Evolutionary conservation across 2,329 filamentous ascomycete genomes (phyloP).

Genomic region (Dactylellina parvicollis): DNA sequence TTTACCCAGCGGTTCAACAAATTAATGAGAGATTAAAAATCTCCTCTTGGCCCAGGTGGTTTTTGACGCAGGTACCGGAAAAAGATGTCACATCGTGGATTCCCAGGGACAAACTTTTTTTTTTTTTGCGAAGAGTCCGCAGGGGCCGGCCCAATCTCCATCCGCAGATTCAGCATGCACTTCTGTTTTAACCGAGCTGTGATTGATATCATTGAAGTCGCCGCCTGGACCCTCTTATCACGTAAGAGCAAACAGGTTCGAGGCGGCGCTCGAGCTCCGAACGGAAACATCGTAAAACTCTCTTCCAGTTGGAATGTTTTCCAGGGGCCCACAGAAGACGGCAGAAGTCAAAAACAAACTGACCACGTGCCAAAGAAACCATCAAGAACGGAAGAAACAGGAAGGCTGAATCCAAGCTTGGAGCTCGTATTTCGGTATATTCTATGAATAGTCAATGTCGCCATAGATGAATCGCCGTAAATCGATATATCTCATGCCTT

Average conservation of each 20-base stretch:
- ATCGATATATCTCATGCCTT: no score
- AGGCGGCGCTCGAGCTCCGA: slow-evolving; percentile 19
- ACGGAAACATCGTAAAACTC: background rate
- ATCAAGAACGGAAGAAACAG: slow-evolving; percentile 2
- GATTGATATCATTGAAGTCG: slow-evolving; percentile 34
- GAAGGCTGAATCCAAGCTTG: background rate
- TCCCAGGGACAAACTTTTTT: slow-evolving; percentile 18
- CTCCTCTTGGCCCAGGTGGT: slow-evolving; percentile 26
- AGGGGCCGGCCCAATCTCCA: slow-evolving; percentile 33
- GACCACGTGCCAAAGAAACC: slow-evolving; percentile 40
- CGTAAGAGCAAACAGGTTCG: slow-evolving; percentile 31
- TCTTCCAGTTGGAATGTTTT: slow-evolving; percentile 32
- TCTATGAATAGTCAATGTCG: background rate
- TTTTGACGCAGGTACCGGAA: slow-evolving; percentile 54
- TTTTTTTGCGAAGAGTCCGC: no score
- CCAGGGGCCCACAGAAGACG: slow-evolving; percentile 15
- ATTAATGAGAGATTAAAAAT: slow-evolving; percentile 45
- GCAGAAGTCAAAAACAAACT: slow-evolving; percentile 13
- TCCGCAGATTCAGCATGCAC: slow-evolving; percentile 32
- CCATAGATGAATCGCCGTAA: no score
- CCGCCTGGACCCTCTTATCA: slow-evolving; percentile 30
- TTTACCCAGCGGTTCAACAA: slow-evolving; percentile 34
- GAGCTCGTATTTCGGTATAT: background rate
- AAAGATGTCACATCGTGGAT: slow-evolving; percentile 48
- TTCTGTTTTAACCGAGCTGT: slow-evolving; percentile 41